Base-by-base conservation (phyloP, 176 grass and related monocot genomes). In the Luzula sylvatica region DNA sequence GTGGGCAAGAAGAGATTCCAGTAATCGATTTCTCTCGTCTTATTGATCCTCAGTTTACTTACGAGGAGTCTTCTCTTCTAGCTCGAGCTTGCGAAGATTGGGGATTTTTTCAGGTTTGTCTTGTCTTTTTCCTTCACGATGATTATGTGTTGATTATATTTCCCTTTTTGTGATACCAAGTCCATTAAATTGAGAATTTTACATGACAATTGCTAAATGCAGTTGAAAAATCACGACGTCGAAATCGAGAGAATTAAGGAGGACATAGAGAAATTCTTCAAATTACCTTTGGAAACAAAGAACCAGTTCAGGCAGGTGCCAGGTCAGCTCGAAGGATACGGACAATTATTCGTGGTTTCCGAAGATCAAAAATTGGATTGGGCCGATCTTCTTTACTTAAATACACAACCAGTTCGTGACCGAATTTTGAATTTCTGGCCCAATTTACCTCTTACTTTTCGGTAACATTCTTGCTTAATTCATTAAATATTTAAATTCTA, bases 61-160 rank as follows among this genome's bases (percentile, higher is more conserved):
- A 15, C 0, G 56, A 45, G 20, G 74, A 83, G 52, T 60, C 64
- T 39, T 17, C 25, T 16, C 72, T 58, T 23, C 44, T 83, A 22
- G 52, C 58, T 38, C 53, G 15, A 19, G 74, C 83, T 16, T 87
- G 77, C 23, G 68, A 73, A 15, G 52, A 74, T 3, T 81, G 77
- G 77, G 77, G 83, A 7, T 87, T 81, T 66, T 87, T 87, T 54
- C 77, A 87, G 72, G 82, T 87, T 19, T 38, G n/a, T 15, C 18
- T 13, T 66, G 17, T 3, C 19, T 42, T 30, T 7, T 13, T 12
- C 20, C 11, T 27, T 65, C 32, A 49, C 6, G 25, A 9, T 12
- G 16, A 38, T 28, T 20, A 44, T n/a, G 20, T 47, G 17, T 2
- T 25, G 3, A 26, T 15, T 2, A 4, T 8, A 4, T 32, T 32